Evolutionary conservation across 768 basidiomycete species (phyloP).

Genomic region (Suillus occidentalis): DNA sequence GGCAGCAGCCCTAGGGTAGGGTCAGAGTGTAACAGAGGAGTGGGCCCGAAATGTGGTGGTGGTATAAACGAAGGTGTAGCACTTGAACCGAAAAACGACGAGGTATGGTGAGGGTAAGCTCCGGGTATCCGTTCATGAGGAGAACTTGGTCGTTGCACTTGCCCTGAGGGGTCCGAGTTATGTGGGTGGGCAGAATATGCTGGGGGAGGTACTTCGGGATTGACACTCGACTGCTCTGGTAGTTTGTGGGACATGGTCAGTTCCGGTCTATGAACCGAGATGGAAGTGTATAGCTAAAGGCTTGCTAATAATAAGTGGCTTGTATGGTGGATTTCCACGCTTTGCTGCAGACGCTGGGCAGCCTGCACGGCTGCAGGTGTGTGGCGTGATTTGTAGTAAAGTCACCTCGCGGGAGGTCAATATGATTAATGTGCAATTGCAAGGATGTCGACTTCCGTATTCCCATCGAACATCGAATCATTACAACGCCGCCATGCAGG

Average conservation of each 20-base stretch:
- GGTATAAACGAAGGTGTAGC: constrained; percentile 16
- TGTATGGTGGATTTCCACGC: neutral
- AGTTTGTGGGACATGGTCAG: neutral
- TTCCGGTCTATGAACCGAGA: neutral
- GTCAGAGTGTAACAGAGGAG: constrained; percentile 39
- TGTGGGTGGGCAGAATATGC: constrained; percentile 24
- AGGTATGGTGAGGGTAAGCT: constrained; percentile 15
- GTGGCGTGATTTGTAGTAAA: neutral
- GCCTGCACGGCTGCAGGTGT: neutral
- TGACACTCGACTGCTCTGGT: constrained; percentile 17
- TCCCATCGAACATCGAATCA: too few species aligned
- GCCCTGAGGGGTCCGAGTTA: constrained; percentile 10
- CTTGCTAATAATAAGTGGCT: neutral
- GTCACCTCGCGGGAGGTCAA: too few species aligned
- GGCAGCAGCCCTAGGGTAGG: constrained; percentile 34
- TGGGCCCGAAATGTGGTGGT: constrained; percentile 36
- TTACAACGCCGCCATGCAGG: too few species aligned
- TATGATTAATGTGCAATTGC: too few species aligned
- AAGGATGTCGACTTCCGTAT: neutral
- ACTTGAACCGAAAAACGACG: constrained; percentile 19
- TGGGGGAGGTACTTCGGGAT: constrained; percentile 31
- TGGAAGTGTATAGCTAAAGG: neutral
- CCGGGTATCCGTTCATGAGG: constrained; percentile 14
- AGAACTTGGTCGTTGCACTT: constrained; percentile 21
- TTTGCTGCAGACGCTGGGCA: neutral